Evolutionary conservation across 768 basidiomycete species (phyloP).

Genomic region (Boletus huronensis): DNA sequence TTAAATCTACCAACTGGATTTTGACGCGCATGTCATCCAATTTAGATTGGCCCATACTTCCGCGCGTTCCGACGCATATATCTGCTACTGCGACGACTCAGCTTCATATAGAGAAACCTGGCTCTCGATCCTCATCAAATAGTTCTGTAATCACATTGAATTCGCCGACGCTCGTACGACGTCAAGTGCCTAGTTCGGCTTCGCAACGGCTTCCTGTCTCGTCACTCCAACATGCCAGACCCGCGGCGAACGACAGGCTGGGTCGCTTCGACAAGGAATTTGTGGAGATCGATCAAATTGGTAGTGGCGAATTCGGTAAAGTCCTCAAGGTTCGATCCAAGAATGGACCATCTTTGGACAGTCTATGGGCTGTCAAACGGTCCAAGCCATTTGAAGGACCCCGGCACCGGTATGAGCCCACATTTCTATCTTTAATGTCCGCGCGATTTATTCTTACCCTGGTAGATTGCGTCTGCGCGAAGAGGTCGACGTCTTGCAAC

Average conservation of each 20-base stretch:
- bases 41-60: slow-evolving; percentile 56
- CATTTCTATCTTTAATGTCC: slow-evolving; percentile 10
- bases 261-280: slow-evolving; percentile 82
- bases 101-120: slow-evolving; percentile 43
- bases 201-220: slow-evolving; percentile 26
- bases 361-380: slow-evolving; percentile 86
- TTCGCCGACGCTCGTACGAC: slow-evolving; percentile 44
- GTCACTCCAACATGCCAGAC: slow-evolving; percentile 21
- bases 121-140: slow-evolving; percentile 56
- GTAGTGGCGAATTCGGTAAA: slow-evolving; percentile 90
- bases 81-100: slow-evolving; percentile 44
- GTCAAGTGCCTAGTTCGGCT: slow-evolving; percentile 24
- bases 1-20: not conserved
- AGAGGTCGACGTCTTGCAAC: slow-evolving; percentile 88
- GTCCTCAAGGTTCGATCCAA: slow-evolving; percentile 83
- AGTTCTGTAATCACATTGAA: slow-evolving; percentile 44
- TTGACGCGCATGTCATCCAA: not conserved
- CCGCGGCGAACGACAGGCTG: slow-evolving; percentile 46
- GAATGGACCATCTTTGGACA: slow-evolving; percentile 41
- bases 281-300: slow-evolving; percentile 73
- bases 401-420: slow-evolving; percentile 72
- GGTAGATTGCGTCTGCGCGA: slow-evolving; percentile 80
- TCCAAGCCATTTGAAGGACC: slow-evolving; percentile 90
- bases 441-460: slow-evolving; percentile 14
- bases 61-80: slow-evolving; percentile 44